Evolutionary conservation across 2,329 filamentous ascomycete genomes (phyloP), one percentile per base, ranked within the genome.

Genomic region (Rutstroemia sp.): DNA sequence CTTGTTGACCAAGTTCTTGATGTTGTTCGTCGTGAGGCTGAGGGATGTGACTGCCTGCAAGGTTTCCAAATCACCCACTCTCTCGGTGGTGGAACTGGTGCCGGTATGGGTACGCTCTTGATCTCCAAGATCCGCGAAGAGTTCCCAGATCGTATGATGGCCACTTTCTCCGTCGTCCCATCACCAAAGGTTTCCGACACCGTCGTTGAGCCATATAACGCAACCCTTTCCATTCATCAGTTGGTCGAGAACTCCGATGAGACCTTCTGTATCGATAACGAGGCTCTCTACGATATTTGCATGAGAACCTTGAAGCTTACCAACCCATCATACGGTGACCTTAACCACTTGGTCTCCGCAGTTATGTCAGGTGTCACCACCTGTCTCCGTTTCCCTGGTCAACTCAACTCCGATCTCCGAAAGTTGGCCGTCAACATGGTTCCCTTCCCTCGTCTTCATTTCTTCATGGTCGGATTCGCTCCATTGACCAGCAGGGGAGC

Each of bases 61-160:
- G 94, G 94, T 75, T 99, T 99, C 88, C 94, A 99, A 83, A 97
- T 99, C 81, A 99, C 94, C 74, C 94, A 99, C 88, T 97, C 94
- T 54, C 92, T 97, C 65, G 94, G 94, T 87, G 94, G 94, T 88
- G 94, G 94, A 86, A 99, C 94, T 71, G 94, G 94, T 91, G 92
- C 94, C 70, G 94, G 94, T 88, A 99, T 99, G 94, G 94, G 94
- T 80, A 99, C 94, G 60, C 86, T 99, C 71, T 80, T 99, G 75
- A 97, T 97, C 84, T 96, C 92, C 81, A 99, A 99, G 89, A 97
- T 97, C 77, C 94, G 94, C 71, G 94, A 99, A 82, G 94, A 97
- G 80, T 97, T 97, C 82, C 94, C 94, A 73, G 94, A 99, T 83
- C 90, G 94, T 73, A 99, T 99, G 94, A 99, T 97, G 94, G 92